Evolutionary conservation across 306 rosid species (phyloP).

Genomic region (Lathyrus tuberosus): DNA sequence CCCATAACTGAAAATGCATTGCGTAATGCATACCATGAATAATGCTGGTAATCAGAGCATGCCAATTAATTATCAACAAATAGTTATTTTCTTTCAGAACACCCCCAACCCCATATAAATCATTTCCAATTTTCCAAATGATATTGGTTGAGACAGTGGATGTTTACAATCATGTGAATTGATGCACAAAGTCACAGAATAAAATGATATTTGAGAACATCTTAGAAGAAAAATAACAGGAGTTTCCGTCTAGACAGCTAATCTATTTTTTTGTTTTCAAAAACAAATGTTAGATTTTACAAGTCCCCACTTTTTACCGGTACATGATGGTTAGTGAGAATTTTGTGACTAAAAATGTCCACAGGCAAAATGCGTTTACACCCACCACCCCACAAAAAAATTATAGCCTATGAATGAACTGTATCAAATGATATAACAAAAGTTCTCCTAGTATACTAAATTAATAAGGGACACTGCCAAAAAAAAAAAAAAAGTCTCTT

Average conservation of each 20-base stretch:
- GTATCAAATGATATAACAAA: constrained; percentile 20
- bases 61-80: constrained; percentile 18
- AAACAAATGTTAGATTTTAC: background rate
- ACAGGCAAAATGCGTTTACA: constrained; percentile 18
- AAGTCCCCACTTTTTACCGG: background rate
- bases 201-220: constrained; percentile 32
- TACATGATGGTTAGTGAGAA: constrained; percentile 9
- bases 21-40: constrained; percentile 39
- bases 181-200: constrained; percentile 12
- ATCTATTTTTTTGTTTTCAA: constrained; percentile 6
- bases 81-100: constrained; percentile 10
- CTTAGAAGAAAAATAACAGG: constrained; percentile 10
- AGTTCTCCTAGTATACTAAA: constrained; percentile 18
- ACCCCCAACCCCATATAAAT: background rate
- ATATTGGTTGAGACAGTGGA: background rate
- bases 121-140: background rate
- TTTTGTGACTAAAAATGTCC: constrained; percentile 18
- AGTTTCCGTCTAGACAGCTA: constrained; percentile 3
- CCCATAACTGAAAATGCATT: constrained; percentile 81
- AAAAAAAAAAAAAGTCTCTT: constrained; percentile 21
- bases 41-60: constrained; percentile 16
- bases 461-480: constrained; percentile 33
- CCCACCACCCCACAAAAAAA: background rate
- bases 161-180: constrained; percentile 5
- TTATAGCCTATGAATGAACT: constrained; percentile 7